Evolutionary conservation across 306 rosid genomes (phyloP).

Genomic region (Leucaena leucocephala): DNA sequence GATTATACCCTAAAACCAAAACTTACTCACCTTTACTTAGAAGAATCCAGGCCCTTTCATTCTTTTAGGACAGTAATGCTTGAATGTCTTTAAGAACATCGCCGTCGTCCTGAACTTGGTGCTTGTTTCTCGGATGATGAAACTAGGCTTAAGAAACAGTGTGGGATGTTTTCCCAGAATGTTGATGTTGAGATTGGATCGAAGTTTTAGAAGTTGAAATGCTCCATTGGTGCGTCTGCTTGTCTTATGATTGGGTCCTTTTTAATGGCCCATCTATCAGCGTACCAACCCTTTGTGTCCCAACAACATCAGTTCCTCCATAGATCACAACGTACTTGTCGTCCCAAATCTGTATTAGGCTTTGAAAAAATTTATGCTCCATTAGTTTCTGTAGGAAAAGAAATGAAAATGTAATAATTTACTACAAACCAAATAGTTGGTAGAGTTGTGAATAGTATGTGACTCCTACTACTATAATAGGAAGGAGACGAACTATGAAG

Average conservation of each 20-base stretch:
- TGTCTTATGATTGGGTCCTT: constrained; percentile 38
- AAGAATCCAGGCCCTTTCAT: background rate
- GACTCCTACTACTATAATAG: too few species aligned
- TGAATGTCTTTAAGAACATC: background rate
- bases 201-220: background rate
- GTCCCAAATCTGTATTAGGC: constrained; percentile 33
- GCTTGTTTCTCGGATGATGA: too few species aligned
- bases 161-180: background rate
- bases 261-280: constrained; percentile 15
- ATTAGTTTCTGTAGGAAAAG: background rate
- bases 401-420: background rate
- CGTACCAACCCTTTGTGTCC: too few species aligned
- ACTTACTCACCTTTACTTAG: too few species aligned
- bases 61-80: background rate
- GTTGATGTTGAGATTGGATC: background rate
- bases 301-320: constrained; percentile 43
- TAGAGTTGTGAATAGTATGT: too few species aligned
- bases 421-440: too few species aligned
- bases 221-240: constrained; percentile 33
- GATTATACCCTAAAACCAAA: background rate
- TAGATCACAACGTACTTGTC: constrained; percentile 45
- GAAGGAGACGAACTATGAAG: too few species aligned
- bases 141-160: too few species aligned
- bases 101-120: background rate
- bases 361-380: background rate